phyloP scores from a whole-genome alignment of 2,329 filamentous ascomycete species.

The Aspergillus fischeri region DNA sequence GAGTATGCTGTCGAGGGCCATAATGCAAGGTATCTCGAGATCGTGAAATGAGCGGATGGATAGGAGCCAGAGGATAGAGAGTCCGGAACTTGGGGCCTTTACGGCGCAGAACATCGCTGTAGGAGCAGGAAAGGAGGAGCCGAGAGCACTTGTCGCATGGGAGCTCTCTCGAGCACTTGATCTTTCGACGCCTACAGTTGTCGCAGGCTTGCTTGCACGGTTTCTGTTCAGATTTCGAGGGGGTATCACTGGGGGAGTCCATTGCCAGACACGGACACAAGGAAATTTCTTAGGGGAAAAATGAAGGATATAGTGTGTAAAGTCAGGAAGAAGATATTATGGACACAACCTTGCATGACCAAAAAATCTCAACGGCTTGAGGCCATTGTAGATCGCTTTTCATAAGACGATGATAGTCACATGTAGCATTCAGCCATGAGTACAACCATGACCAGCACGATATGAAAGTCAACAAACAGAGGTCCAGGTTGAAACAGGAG shows the following conservation, averaged over 20 bases:
- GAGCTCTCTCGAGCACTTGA: slow-evolving; percentile 39
- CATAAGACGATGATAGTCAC: not conserved
- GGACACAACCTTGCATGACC: not conserved
- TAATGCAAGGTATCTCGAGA: slow-evolving; percentile 13
- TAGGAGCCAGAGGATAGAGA: slow-evolving; percentile 34
- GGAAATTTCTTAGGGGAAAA: not conserved
- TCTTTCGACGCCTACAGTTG: slow-evolving; percentile 41
- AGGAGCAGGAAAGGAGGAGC: slow-evolving; percentile 37
- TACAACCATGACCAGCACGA: not conserved
- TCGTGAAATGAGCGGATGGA: slow-evolving; percentile 28
- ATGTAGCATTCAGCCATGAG: not conserved
- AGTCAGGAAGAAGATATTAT: not conserved
- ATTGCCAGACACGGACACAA: slow-evolving; percentile 12
- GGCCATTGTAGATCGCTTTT: not conserved
- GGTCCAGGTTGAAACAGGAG: not conserved
- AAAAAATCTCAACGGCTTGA: not conserved
- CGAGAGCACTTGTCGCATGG: slow-evolving; percentile 41
- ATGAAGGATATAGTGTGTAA: not conserved
- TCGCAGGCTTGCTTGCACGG: slow-evolving; percentile 37
- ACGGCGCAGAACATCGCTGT: slow-evolving; percentile 35
- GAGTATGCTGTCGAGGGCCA: slow-evolving; percentile 10
- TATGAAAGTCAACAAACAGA: not conserved
- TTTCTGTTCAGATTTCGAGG: slow-evolving; percentile 15
- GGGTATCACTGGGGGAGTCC: slow-evolving; percentile 12
- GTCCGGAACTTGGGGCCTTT: slow-evolving; percentile 40